Conservation (phyloP, 2,329 filamentous ascomycete species). For the Trichoderma hamatum region DNA sequence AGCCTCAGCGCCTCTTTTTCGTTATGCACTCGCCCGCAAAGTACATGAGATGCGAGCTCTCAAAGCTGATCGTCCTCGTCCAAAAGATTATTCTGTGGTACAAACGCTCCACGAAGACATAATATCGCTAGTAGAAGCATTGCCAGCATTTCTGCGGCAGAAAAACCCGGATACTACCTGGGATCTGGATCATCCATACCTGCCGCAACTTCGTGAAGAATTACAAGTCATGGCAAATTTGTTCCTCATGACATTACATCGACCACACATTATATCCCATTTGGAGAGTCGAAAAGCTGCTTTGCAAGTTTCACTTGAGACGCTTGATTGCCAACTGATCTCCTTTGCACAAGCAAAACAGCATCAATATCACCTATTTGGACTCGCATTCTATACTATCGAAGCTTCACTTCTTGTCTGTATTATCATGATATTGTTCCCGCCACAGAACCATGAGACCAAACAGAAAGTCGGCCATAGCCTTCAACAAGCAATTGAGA, state of each 20-base stretch:
- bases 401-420: not conserved
- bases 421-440: not conserved
- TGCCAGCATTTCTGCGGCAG: not conserved
- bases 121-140: not conserved
- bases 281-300: not conserved
- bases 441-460: not conserved
- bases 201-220: not conserved
- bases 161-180: not conserved
- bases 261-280: not conserved
- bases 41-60: not conserved
- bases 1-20: not conserved
- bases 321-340: not conserved
- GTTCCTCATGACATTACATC: not conserved
- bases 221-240: not conserved
- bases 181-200: not conserved
- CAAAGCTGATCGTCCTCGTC: not conserved
- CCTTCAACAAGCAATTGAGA: not conserved
- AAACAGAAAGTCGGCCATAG: not conserved
- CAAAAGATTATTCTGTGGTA: not conserved
- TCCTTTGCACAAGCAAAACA: not conserved
- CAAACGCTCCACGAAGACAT: not conserved
- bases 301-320: not conserved
- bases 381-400: not conserved
- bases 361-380: not conserved
- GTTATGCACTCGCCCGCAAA: not conserved